Evolutionary conservation across 208 protist species (phyloP).

Genomic region (Leishmania mexicana): DNA sequence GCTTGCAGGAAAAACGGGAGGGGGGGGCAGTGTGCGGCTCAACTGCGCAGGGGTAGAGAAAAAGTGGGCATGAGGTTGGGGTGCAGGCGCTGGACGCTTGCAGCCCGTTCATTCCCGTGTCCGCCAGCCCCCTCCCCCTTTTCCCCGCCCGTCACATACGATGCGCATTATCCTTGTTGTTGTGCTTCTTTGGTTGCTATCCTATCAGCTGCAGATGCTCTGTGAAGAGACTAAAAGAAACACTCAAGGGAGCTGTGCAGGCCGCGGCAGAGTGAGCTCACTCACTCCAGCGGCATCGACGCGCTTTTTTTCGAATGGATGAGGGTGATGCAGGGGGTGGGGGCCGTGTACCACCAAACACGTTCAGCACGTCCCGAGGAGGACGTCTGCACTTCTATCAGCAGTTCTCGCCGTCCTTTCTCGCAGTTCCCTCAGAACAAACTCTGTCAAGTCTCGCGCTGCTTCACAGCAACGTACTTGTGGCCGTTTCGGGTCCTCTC

Average conservation of each 20-base stretch:
- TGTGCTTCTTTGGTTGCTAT: not conserved
- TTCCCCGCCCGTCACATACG: not conserved
- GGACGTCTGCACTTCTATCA: not conserved
- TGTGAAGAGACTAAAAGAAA: not conserved
- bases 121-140: not conserved
- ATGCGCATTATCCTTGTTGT: not conserved
- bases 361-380: not conserved
- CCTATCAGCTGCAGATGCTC: not conserved
- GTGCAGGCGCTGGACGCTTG: not conserved
- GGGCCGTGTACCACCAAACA: not conserved
- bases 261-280: not conserved
- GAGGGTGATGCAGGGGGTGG: not conserved
- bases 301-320: not conserved
- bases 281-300: too few relatives aligned
- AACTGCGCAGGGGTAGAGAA: not conserved
- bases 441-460: not conserved
- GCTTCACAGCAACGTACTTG: not conserved
- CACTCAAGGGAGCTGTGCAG: not conserved
- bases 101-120: not conserved
- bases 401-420: not conserved
- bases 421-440: not conserved
- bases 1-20: not conserved
- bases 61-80: not conserved
- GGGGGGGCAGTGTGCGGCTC: not conserved
- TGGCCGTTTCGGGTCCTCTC: not conserved